A percentile compares a stretch with the other conserved stretches of the same genome.
Evolutionary conservation across 192 early-diverging fungal species (phyloP).

Genomic region (Spizellomyces sp.): DNA sequence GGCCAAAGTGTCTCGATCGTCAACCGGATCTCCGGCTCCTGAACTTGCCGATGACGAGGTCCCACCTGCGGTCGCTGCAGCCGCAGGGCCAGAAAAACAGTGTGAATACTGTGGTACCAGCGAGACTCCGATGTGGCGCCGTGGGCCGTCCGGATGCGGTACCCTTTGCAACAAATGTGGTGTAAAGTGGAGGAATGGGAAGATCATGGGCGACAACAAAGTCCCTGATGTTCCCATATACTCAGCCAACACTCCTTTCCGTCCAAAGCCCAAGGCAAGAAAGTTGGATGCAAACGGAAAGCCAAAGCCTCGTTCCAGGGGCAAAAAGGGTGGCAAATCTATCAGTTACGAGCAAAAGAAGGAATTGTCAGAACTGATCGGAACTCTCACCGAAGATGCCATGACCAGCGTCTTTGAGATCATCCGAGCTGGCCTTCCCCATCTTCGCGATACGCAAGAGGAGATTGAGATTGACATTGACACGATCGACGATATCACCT

Average conservation of each 20-base stretch:
- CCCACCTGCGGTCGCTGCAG: neutral
- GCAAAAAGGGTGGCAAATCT: conserved; percentile 11
- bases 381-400: conserved; percentile 22
- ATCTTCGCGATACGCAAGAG: conserved; percentile 27
- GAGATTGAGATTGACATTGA: conserved; percentile 52
- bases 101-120: conserved; percentile 36
- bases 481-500: conserved; percentile 32
- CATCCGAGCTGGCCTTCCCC: conserved; percentile 39
- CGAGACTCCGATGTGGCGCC: conserved; percentile 49
- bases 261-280: conserved; percentile 17
- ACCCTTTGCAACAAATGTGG: conserved; percentile 52
- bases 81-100: conserved; percentile 13
- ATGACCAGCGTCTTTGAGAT: conserved; percentile 34
- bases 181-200: conserved; percentile 43
- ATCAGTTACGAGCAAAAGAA: conserved; percentile 41
- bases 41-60: neutral
- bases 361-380: conserved; percentile 33
- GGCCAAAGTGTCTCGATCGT: neutral
- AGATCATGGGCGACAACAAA: conserved; percentile 32
- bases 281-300: conserved; percentile 9
- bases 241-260: conserved; percentile 4
- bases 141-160: conserved; percentile 42
- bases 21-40: conserved; percentile 1
- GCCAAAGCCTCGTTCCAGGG: neutral
- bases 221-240: conserved; percentile 4